Percentiles rank a stretch among this genome's conserved stretches.
These are phyloP conservation scores for Rossbeevera mucosa DNA, from an alignment of 768 basidiomycete genomes.

Conservation along the genomic window DNA sequence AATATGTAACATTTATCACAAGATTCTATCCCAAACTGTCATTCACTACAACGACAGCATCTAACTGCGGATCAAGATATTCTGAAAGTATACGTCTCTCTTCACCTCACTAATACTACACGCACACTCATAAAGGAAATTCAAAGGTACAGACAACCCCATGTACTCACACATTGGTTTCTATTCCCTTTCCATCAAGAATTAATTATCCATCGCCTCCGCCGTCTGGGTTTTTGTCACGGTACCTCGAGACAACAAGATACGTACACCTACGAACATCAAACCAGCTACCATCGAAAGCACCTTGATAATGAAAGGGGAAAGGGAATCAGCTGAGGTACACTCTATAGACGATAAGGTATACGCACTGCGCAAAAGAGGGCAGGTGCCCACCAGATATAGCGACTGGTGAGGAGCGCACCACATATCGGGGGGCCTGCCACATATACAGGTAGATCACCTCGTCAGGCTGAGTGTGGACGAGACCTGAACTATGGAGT, in stretches of 20 bases:
- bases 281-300: neutral
- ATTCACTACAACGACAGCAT: neutral
- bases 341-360: neutral
- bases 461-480: too few species aligned
- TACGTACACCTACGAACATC: slow-evolving; percentile 14
- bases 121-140: neutral
- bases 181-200: neutral
- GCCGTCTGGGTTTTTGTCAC: neutral
- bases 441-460: slow-evolving; percentile 12
- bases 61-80: neutral
- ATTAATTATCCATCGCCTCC: neutral
- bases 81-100: neutral
- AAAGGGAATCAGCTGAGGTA: neutral
- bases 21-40: neutral
- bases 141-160: neutral
- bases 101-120: neutral
- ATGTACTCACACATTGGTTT: neutral
- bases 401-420: slow-evolving; percentile 44
- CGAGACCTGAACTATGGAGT: neutral
- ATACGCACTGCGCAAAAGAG: slow-evolving; percentile 48
- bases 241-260: neutral
- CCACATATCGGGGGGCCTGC: slow-evolving; percentile 55
- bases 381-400: slow-evolving; percentile 55
- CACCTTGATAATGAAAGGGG: neutral
- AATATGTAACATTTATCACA: neutral